These are phyloP conservation scores for Paramecium octaurelia DNA, from an alignment of 73 alveolate genomes.

Conservation along the genomic window DNA sequence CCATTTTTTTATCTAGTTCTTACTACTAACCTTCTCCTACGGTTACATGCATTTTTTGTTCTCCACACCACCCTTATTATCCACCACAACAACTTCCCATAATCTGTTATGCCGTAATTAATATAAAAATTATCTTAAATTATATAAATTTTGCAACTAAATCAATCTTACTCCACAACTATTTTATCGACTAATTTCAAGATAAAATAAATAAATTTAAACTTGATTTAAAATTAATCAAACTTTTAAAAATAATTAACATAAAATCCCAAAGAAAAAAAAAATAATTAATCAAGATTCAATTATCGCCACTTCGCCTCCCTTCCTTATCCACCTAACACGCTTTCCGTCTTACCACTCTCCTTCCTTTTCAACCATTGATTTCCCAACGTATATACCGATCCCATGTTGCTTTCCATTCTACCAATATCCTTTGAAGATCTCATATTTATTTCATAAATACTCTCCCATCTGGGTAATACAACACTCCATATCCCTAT, in stretches of 20 bases:
- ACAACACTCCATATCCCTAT: slow-evolving; percentile 72
- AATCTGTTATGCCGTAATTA: slow-evolving; percentile 25
- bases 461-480: slow-evolving; percentile 78
- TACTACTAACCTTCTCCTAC: background rate
- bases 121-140: background rate
- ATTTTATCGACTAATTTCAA: background rate
- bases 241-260: background rate
- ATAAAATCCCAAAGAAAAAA: background rate
- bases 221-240: background rate
- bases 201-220: background rate
- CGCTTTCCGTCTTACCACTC: slow-evolving; percentile 70
- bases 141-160: background rate
- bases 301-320: background rate
- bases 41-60: background rate
- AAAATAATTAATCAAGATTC: background rate
- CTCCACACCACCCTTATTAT: background rate
- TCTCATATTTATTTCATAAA: slow-evolving; percentile 66
- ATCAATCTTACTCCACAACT: background rate
- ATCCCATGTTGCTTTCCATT: slow-evolving; percentile 68
- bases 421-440: slow-evolving; percentile 62
- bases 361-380: slow-evolving; percentile 65
- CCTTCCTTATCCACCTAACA: slow-evolving; percentile 49
- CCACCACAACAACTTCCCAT: slow-evolving; percentile 54
- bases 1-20: background rate
- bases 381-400: slow-evolving; percentile 55